Evolutionary conservation across 202 grass and related monocot species (phyloP).

Genomic region (Eragrostis tef): DNA sequence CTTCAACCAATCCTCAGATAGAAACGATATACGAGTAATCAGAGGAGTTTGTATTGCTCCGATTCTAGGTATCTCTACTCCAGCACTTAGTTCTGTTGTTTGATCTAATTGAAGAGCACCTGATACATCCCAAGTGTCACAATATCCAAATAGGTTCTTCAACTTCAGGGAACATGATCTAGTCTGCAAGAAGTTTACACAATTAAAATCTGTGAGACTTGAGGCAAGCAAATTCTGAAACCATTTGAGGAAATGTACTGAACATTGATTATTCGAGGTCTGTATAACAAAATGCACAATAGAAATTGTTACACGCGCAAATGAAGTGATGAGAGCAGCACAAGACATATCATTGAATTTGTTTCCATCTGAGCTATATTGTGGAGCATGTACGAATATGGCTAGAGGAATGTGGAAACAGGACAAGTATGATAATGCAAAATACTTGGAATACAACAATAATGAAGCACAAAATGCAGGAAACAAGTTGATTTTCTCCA

Average conservation of each 20-base stretch:
- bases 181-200: conserved; percentile 52
- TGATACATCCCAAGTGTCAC: conserved; percentile 79
- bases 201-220: conserved; percentile 25
- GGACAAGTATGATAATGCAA: background rate
- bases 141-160: conserved; percentile 85
- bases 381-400: no score
- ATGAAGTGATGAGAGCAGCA: background rate
- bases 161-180: conserved; percentile 75
- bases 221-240: background rate
- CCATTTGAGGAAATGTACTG: background rate
- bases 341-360: background rate
- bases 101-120: conserved; percentile 66
- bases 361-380: background rate
- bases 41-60: conserved; percentile 68
- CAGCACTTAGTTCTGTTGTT: conserved; percentile 62
- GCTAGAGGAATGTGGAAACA: background rate
- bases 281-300: background rate
- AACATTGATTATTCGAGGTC: background rate
- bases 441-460: background rate
- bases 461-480: background rate
- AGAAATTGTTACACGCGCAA: background rate
- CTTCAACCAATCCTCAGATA: no score
- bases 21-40: conserved; percentile 51
- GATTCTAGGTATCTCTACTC: conserved; percentile 65
- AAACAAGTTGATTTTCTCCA: background rate